Evolutionary conservation across 495 filamentous ascomycete species (phyloP).

Genomic region (Penicilliopsis zonata): DNA sequence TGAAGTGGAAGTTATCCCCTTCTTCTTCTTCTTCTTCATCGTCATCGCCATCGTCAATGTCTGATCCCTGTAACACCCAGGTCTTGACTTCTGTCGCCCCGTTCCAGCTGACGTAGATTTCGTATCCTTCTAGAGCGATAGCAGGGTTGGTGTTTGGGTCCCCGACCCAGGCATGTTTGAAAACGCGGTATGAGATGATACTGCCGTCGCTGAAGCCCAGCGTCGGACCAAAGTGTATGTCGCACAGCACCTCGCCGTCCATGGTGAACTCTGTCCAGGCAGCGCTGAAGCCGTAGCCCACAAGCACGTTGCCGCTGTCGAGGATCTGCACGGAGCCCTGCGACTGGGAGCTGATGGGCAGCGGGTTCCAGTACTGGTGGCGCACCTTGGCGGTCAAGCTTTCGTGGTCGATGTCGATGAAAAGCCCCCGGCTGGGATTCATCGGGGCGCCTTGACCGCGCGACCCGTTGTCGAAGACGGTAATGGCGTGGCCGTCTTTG

Average conservation of each 20-base stretch:
- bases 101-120: conserved; percentile 27
- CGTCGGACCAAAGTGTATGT: conserved; percentile 20
- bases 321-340: conserved; percentile 37
- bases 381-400: conserved; percentile 24
- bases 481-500: conserved; percentile 16
- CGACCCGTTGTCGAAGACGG: conserved; percentile 23
- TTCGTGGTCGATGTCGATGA: conserved; percentile 28
- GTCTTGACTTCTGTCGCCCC: conserved; percentile 27
- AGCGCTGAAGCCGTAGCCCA: conserved; percentile 36
- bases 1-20: conserved; percentile 7
- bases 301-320: conserved; percentile 29
- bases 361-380: conserved; percentile 20
- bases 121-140: conserved; percentile 14
- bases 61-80: conserved; percentile 21
- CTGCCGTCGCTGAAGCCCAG: conserved; percentile 13
- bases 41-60: conserved; percentile 2
- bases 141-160: conserved; percentile 14
- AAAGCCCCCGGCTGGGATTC: conserved; percentile 24
- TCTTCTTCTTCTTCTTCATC: not conserved
- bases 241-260: conserved; percentile 16
- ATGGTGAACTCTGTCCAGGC: conserved; percentile 34
- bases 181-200: conserved; percentile 24
- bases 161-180: conserved; percentile 25
- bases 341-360: conserved; percentile 22
- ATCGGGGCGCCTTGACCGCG: conserved; percentile 12